Evolutionary conservation across 495 filamentous ascomycete species (phyloP).

Genomic region (Penicillium subrubescens): DNA sequence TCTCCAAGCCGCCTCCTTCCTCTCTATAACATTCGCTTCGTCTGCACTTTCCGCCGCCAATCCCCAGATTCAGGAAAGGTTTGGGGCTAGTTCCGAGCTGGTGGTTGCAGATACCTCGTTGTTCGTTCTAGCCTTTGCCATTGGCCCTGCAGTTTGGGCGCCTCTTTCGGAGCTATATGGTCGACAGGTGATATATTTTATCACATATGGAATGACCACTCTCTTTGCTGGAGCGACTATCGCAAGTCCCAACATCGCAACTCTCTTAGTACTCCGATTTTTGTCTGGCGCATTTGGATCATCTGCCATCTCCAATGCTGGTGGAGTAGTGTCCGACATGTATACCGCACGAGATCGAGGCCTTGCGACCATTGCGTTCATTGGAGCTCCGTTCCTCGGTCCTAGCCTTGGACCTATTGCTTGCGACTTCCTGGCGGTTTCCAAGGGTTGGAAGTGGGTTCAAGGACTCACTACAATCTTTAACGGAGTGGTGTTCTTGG

Average conservation of each 20-base stretch:
- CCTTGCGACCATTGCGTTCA: constrained; percentile 56
- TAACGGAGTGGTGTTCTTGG: constrained; percentile 43
- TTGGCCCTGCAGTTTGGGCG: constrained; percentile 54
- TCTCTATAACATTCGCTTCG: constrained; percentile 66
- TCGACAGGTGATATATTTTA: constrained; percentile 44
- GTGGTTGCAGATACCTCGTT: constrained; percentile 43
- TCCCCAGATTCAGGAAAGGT: constrained; percentile 51
- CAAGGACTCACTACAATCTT: constrained; percentile 44
- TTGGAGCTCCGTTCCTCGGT: constrained; percentile 59
- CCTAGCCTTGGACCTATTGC: constrained; percentile 53
- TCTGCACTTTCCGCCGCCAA: constrained; percentile 66
- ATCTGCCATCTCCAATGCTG: constrained; percentile 59
- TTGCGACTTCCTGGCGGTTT: constrained; percentile 52
- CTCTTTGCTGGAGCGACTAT: constrained; percentile 51
- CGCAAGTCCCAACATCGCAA: constrained; percentile 9
- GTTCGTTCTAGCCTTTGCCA: constrained; percentile 48
- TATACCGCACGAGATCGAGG: constrained; percentile 58
- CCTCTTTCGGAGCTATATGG: constrained; percentile 76
- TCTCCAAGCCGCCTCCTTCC: constrained; percentile 57
- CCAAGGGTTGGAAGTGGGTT: constrained; percentile 59
- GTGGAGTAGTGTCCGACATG: constrained; percentile 64
- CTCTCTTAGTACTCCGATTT: constrained; percentile 39
- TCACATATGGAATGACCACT: constrained; percentile 31
- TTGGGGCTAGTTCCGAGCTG: constrained; percentile 42
- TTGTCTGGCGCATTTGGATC: constrained; percentile 65